Evolutionary conservation across 768 basidiomycete species (phyloP), one percentile per base, ranked within the genome.

Genomic region (Pleurotus citrinopileatus): DNA sequence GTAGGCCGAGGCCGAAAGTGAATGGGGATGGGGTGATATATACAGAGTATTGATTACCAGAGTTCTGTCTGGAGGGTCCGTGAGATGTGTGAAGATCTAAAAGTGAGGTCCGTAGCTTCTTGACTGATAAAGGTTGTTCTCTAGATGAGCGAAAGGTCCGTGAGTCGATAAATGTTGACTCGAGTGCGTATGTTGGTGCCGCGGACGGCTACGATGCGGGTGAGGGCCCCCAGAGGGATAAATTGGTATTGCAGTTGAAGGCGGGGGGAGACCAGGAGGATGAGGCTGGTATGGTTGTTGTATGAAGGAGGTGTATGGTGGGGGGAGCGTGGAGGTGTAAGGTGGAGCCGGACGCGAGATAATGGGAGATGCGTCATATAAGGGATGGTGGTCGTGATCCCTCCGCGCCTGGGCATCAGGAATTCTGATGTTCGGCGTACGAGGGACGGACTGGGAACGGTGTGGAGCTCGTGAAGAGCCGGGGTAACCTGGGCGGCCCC

Each of bases 81-180:
- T 20, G 22, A 32, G 17, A 28, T 17, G 26, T 15, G 29, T 28
- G 46, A 13, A 36, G 13, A 37, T 25, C 32, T 51, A 51, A 25
- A 51, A 51, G 34, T 37, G 48, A 51, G n/a, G 34, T 23, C 48
- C 48, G 29, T 51, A 37, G 48, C 48, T 51, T 51, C 48, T 51
- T 22, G 48, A 51, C 28, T 17, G 48, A 34, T 51, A 51, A 13
- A 34, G 48, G 22, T 51, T 23, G 48, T 51, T 51, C 48, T 51
- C 48, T 51, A 51, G 22, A 23, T 51, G 48, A 22, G 48, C 34
- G 48, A 51, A 51, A 34, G 48, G 34, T 23, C 19, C n/a, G 19
- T 28, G 8, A 34, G 29, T 15, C 4, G 48, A 17, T 17, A 51
- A 23, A 15, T 51, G 34, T n/a, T 51, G 48, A 32, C 34, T 51